A percentile compares a stretch with the other conserved stretches of the same genome.
These are phyloP conservation scores for Scleroderma bovista DNA, from an alignment of 768 basidiomycete species.

Conservation along the genomic window DNA sequence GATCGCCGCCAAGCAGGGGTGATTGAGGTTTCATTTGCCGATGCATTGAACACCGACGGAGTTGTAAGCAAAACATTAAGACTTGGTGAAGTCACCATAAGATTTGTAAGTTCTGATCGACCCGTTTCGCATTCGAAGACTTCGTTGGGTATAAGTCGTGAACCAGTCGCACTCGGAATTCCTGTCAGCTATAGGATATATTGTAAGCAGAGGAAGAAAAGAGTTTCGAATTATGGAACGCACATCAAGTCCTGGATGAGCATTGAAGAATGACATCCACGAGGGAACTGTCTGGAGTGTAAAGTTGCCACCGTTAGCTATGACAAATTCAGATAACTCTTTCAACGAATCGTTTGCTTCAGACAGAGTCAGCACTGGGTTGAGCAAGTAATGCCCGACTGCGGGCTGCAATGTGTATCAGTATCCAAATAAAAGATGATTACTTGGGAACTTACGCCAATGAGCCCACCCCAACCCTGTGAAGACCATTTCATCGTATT, in stretches of 20 bases:
- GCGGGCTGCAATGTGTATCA: slow-evolving; percentile 12
- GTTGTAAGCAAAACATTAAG: slow-evolving; percentile 9
- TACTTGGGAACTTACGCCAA: slow-evolving; percentile 27
- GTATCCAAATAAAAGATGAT: background rate
- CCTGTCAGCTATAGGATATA: slow-evolving; percentile 31
- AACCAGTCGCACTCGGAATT: slow-evolving; percentile 36
- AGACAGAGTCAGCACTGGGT: slow-evolving; percentile 33
- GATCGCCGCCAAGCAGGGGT: slow-evolving; percentile 20
- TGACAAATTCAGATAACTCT: slow-evolving; percentile 22
- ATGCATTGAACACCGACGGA: slow-evolving; percentile 14
- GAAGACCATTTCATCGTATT: slow-evolving; percentile 26
- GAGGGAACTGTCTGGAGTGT: slow-evolving; percentile 27
- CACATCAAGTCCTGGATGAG: slow-evolving; percentile 10
- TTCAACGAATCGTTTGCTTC: slow-evolving; percentile 38
- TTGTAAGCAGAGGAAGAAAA: background rate
- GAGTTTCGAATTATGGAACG: background rate
- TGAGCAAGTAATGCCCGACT: slow-evolving; percentile 32
- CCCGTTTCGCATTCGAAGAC: slow-evolving; percentile 21
- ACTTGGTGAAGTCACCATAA: slow-evolving; percentile 9
- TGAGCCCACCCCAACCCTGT: slow-evolving; percentile 36
- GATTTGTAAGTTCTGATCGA: background rate
- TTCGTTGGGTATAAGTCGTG: slow-evolving; percentile 38
- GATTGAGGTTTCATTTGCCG: slow-evolving; percentile 10
- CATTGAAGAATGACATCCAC: slow-evolving; percentile 28
- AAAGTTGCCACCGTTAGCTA: slow-evolving; percentile 23